Percentiles rank a stretch among this genome's conserved stretches.
Evolutionary conservation across 1,284 basidiomycete species (phyloP).

Genomic region (Ganoderma resinaceum): DNA sequence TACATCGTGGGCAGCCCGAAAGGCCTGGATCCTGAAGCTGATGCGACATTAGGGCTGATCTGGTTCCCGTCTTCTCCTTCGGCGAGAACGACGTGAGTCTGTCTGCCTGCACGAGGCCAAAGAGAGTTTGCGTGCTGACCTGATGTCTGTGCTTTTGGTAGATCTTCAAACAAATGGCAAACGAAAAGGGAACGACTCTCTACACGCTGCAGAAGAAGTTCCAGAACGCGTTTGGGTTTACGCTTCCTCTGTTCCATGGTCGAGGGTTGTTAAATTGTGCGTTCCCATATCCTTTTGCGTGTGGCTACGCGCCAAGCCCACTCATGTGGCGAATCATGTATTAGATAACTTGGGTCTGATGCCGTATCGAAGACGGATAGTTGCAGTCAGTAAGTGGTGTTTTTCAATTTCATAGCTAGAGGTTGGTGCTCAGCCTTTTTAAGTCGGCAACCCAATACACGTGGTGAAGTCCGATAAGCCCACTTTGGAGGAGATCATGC

Average conservation of each 20-base stretch:
- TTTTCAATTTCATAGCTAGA: not conserved
- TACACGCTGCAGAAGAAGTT: conserved; percentile 90
- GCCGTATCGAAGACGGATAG: conserved; percentile 95
- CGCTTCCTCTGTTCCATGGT: conserved; percentile 94
- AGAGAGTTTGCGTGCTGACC: not conserved
- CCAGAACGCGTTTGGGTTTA: conserved; percentile 93
- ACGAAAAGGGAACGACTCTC: conserved; percentile 90
- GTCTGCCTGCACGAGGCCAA: not conserved
- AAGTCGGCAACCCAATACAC: conserved; percentile 89
- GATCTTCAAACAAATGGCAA: conserved; percentile 97
- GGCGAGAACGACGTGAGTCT: conserved; percentile 91
- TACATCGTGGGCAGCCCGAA: not conserved
- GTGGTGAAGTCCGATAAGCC: conserved; percentile 84
- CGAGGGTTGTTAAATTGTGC: conserved; percentile 90
- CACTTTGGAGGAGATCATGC: conserved; percentile 79
- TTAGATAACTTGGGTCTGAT: conserved; percentile 89
- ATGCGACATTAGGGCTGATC: conserved; percentile 68
- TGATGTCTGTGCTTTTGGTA: conserved; percentile 39
- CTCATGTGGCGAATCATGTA: not conserved
- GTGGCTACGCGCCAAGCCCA: not conserved
- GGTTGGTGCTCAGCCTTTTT: not conserved
- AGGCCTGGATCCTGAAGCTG: not conserved
- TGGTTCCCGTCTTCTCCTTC: conserved; percentile 96
- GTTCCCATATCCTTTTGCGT: conserved; percentile 35
- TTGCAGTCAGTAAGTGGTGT: conserved; percentile 84